Conservation (phyloP, 805 yeast species). For the Candida koratica region DNA sequence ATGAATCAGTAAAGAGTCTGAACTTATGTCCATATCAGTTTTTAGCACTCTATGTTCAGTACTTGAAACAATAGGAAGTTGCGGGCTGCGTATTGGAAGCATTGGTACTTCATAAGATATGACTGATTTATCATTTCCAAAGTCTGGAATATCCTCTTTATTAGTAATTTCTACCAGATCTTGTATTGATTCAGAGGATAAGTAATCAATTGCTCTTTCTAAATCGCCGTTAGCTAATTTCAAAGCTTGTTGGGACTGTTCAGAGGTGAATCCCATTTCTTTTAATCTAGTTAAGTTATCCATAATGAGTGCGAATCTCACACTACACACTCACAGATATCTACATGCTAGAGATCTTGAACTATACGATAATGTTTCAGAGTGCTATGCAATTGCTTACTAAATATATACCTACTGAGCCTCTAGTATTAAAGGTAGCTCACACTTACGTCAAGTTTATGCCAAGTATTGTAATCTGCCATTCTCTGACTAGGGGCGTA, state of each 20-base stretch:
- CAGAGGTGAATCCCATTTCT: conserved; percentile 41
- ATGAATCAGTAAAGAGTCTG: neutral
- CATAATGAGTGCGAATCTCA: conserved; percentile 4
- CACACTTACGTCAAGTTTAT: no score
- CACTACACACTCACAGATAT: no score
- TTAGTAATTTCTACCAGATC: conserved; percentile 21
- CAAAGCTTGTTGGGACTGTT: conserved; percentile 38
- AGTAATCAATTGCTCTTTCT: conserved; percentile 27
- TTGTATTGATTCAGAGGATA: conserved; percentile 24
- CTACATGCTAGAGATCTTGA: no score
- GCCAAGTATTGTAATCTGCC: no score
- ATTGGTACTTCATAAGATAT: neutral
- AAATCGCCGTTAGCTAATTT: conserved; percentile 21
- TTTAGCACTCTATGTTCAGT: neutral
- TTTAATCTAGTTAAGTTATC: conserved; percentile 7
- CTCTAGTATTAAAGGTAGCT: no score
- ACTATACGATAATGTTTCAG: no score
- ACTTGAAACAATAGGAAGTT: neutral
- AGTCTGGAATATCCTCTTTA: conserved; percentile 13
- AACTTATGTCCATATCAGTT: neutral
- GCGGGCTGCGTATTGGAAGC: neutral
- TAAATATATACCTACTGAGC: no score
- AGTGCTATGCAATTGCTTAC: no score
- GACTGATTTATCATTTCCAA: neutral
- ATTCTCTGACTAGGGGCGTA: no score